These are phyloP conservation scores for Pseudonitzschia multistriata DNA, from an alignment of 108 stramenopile species.

Conservation along the genomic window DNA sequence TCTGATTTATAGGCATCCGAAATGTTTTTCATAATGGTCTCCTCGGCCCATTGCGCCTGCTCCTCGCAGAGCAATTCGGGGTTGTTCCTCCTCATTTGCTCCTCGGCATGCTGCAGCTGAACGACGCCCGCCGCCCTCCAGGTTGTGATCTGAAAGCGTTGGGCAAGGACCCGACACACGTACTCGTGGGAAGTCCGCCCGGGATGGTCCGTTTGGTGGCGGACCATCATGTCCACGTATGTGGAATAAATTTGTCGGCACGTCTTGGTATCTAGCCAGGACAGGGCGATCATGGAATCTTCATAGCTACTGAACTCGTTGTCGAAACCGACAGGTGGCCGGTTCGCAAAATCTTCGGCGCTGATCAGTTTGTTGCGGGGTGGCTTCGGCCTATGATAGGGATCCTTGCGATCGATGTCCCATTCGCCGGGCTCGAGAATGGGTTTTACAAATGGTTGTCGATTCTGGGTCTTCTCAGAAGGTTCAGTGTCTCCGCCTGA, in stretches of 20 bases:
- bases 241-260: constrained; percentile 53
- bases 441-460: constrained; percentile 35
- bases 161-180: constrained; percentile 66
- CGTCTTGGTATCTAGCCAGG: constrained; percentile 66
- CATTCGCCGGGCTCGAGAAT: constrained; percentile 47
- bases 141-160: constrained; percentile 68
- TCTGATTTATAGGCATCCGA: constrained; percentile 40
- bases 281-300: constrained; percentile 68
- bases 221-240: constrained; percentile 67
- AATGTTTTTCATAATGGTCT: constrained; percentile 40
- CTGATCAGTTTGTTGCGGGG: constrained; percentile 53
- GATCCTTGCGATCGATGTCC: constrained; percentile 53
- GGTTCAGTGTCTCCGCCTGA: neutral
- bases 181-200: constrained; percentile 81
- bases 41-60: constrained; percentile 56
- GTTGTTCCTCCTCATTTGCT: constrained; percentile 47
- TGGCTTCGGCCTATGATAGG: constrained; percentile 68
- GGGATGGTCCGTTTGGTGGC: constrained; percentile 24
- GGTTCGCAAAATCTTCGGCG: constrained; percentile 78
- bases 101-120: constrained; percentile 79
- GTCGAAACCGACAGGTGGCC: constrained; percentile 70
- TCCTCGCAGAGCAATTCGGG: constrained; percentile 37
- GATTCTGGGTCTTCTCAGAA: neutral
- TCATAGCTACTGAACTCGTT: constrained; percentile 59
- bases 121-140: constrained; percentile 71